Percentiles rank a stretch among this genome's conserved stretches.
phyloP scores from a whole-genome alignment of 257 asterid species.

The Catharanthus roseus region DNA sequence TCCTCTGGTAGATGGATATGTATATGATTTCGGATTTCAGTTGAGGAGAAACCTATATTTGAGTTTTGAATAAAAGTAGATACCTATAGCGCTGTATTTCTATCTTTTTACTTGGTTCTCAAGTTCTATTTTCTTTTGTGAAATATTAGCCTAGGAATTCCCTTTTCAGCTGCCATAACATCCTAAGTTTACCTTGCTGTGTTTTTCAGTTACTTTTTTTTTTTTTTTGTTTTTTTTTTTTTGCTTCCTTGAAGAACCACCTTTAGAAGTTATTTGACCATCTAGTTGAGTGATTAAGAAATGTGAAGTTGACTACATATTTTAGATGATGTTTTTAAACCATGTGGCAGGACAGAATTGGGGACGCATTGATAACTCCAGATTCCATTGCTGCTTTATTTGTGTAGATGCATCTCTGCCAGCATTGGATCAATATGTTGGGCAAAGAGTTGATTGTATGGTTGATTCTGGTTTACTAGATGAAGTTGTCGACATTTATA shows the following conservation, averaged over 20 bases:
- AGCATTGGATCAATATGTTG: slow-evolving; percentile 64
- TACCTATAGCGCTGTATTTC: not conserved
- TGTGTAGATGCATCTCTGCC: slow-evolving; percentile 83
- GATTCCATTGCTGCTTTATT: slow-evolving; percentile 69
- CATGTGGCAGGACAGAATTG: slow-evolving; percentile 95
- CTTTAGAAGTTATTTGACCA: not conserved
- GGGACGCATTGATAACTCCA: slow-evolving; percentile 74
- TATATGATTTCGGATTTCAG: not conserved
- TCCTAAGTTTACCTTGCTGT: not conserved
- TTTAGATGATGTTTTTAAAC: slow-evolving; percentile 25
- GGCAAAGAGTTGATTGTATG: slow-evolving; percentile 80
- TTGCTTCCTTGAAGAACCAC: not conserved
- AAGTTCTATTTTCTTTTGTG: not conserved
- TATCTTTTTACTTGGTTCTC: not conserved
- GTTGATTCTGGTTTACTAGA: slow-evolving; percentile 63
- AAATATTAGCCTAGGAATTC: not conserved
- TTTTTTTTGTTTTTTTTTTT: too few relatives aligned
- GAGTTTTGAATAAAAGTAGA: not conserved
- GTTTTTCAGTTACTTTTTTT: not conserved
- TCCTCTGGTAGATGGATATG: not conserved
- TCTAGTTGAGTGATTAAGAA: not conserved
- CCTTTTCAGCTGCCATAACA: not conserved
- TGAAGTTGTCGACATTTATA: slow-evolving; percentile 66
- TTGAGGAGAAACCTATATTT: not conserved
- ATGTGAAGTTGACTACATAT: not conserved